Evolutionary conservation across 331 rosid genomes (phyloP).

Genomic region (Quercus tomentella): DNA sequence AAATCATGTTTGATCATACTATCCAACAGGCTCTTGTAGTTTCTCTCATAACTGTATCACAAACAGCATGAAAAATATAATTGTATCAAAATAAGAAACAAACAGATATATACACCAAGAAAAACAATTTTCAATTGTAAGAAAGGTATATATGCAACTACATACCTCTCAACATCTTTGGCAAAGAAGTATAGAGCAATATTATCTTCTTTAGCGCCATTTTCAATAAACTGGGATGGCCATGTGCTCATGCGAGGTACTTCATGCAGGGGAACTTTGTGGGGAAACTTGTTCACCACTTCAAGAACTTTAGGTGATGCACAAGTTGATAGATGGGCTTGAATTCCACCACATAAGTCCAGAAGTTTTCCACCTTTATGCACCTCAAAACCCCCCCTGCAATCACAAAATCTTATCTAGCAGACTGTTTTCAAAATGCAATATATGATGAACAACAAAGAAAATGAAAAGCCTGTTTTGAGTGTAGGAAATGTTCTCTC

Average conservation of each 20-base stretch:
- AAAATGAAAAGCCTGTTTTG: background rate
- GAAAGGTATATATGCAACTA: conserved; percentile 5
- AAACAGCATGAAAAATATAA: conserved; percentile 14
- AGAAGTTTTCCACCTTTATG: conserved; percentile 52
- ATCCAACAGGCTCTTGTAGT: conserved; percentile 69
- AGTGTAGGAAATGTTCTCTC: background rate
- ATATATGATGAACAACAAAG: conserved; percentile 5
- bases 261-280: conserved; percentile 56
- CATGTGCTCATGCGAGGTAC: conserved; percentile 83
- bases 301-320: conserved; percentile 80
- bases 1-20: conserved; percentile 76
- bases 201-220: conserved; percentile 77
- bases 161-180: conserved; percentile 71
- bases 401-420: conserved; percentile 21
- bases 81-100: background rate
- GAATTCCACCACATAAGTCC: conserved; percentile 63
- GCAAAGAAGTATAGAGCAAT: conserved; percentile 96
- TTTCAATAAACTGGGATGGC: conserved; percentile 78
- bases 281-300: conserved; percentile 48
- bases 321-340: conserved; percentile 81
- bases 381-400: conserved; percentile 82
- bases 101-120: background rate
- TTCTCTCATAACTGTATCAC: conserved; percentile 66
- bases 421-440: conserved; percentile 11
- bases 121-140: background rate